Evolutionary conservation across 1,284 basidiomycete species (phyloP), one percentile per base, ranked within the genome.

Genomic region (Ustilago hordei): DNA sequence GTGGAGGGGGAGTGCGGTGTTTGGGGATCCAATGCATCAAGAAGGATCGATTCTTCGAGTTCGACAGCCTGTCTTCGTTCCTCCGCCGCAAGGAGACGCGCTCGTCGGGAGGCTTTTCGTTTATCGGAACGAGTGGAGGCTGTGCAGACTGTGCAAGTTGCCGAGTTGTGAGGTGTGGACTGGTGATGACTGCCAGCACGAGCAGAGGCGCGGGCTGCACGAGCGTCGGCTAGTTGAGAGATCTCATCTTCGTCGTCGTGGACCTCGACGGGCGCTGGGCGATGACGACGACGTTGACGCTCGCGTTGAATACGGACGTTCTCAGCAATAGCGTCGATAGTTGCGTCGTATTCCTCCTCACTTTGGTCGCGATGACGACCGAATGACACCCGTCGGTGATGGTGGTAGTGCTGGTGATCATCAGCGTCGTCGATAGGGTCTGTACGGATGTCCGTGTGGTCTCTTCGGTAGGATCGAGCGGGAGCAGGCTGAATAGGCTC

Each of bases 171-270:
- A 28, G 64, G 56, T 55, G 2, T 45, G 55, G 1, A 28, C 19
- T 55, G 15, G n/a, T 28, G 12, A 35, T 60, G 47, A 19, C 17
- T n/a, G 7, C n/a, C 17, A 8, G 43, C 43, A 11, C 64, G 68
- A 19, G 71, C 71, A 9, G 70, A 19, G 0, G 69, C 71, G 1
- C 55, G 63, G 0, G 61, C 52, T 1, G 77, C 77, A 8, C 77
- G 69, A 0, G 65, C 52, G 1, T 74, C 61, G 19, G 77, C 77
- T 17, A 76, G 64, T 12, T 67, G 70, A 17, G 77, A 79, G 60
- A 79, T 65, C 23, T 79, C 77, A 12, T 43, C 47, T n/a, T 79
- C 73, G n/a, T 72, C 68, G 1, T 79, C 73, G 15, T 72, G 64
- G 2, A 57, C 31, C 12, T 65, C 59, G 47, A 43, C 32, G 12